A percentile compares a stretch with the other conserved stretches of the same genome.
These are phyloP conservation scores for Cyberlindnera euphorbiae DNA, from an alignment of 805 yeast species.

Conservation along the genomic window DNA sequence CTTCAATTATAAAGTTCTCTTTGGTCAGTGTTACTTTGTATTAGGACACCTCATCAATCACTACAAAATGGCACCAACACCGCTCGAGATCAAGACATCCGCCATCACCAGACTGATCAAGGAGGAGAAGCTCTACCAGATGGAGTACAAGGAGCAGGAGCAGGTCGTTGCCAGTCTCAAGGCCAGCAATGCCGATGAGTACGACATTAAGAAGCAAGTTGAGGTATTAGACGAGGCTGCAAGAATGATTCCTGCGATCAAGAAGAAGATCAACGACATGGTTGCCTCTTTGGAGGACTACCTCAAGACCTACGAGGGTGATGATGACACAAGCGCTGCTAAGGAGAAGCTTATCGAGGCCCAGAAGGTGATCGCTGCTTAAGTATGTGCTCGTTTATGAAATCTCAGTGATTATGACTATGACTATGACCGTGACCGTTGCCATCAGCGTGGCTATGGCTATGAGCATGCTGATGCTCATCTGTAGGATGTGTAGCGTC, in stretches of 20 bases:
- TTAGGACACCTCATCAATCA: too few relatives aligned
- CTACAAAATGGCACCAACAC: constrained; percentile 60
- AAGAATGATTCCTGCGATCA: constrained; percentile 45
- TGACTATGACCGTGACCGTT: too few relatives aligned
- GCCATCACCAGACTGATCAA: constrained; percentile 67
- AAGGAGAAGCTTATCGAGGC: constrained; percentile 25
- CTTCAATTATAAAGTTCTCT: too few relatives aligned
- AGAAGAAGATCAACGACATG: constrained; percentile 37
- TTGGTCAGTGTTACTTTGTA: too few relatives aligned
- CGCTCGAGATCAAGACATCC: constrained; percentile 61
- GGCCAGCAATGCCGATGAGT: constrained; percentile 48
- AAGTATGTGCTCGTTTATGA: neutral
- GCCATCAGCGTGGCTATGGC: too few relatives aligned
- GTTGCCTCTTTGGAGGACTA: constrained; percentile 35
- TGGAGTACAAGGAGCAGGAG: constrained; percentile 54
- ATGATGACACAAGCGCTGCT: constrained; percentile 29
- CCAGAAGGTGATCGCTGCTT: constrained; percentile 18
- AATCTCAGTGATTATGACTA: neutral
- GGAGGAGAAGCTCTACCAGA: constrained; percentile 57
- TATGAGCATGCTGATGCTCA: neutral
- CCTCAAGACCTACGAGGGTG: constrained; percentile 33
- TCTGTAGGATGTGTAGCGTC: constrained; percentile 35
- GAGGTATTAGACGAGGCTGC: constrained; percentile 53
- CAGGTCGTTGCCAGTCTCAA: constrained; percentile 43
- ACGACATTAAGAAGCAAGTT: constrained; percentile 54